phyloP scores from a whole-genome alignment of 805 yeast species.

The Myxozyma monticola region DNA sequence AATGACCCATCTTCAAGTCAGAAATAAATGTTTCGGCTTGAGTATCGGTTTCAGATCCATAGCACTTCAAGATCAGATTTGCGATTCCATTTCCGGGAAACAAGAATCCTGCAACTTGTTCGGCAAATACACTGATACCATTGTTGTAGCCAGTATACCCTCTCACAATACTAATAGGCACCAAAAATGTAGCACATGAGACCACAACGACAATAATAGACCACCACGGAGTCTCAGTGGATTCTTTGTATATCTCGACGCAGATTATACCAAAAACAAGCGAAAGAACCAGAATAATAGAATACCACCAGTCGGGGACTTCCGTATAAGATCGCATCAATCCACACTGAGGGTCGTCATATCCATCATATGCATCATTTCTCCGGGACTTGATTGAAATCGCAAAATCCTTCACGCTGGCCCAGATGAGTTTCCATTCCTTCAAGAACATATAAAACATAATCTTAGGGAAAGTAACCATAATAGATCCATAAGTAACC shows the following conservation, averaged over 20 bases:
- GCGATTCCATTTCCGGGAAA: slow-evolving; percentile 41
- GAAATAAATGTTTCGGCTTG: slow-evolving; percentile 44
- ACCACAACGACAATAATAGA: slow-evolving; percentile 57
- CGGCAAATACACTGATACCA: slow-evolving; percentile 53
- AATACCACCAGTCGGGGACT: slow-evolving; percentile 65
- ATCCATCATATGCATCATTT: slow-evolving; percentile 62
- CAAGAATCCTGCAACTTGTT: slow-evolving; percentile 9
- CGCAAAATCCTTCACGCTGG: neutral
- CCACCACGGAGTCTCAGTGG: no score
- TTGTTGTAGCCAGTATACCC: slow-evolving; percentile 62
- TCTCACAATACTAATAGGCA: slow-evolving; percentile 62
- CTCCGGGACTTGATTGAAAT: slow-evolving; percentile 42
- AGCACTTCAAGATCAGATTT: slow-evolving; percentile 45
- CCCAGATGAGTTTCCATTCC: slow-evolving; percentile 13
- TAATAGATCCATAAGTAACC: slow-evolving; percentile 58
- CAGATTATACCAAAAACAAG: slow-evolving; percentile 46
- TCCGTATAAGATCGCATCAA: slow-evolving; percentile 58
- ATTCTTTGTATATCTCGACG: slow-evolving; percentile 44
- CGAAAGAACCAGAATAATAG: slow-evolving; percentile 49
- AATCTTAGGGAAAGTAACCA: slow-evolving; percentile 57
- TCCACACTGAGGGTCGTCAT: slow-evolving; percentile 28
- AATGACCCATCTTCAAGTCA: slow-evolving; percentile 53
- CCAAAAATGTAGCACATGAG: slow-evolving; percentile 55
- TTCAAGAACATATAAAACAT: slow-evolving; percentile 42
- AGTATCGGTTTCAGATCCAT: slow-evolving; percentile 40